phyloP scores from a whole-genome alignment of 2,329 filamentous ascomycete species.

The Amauroascus verrucosus region DNA sequence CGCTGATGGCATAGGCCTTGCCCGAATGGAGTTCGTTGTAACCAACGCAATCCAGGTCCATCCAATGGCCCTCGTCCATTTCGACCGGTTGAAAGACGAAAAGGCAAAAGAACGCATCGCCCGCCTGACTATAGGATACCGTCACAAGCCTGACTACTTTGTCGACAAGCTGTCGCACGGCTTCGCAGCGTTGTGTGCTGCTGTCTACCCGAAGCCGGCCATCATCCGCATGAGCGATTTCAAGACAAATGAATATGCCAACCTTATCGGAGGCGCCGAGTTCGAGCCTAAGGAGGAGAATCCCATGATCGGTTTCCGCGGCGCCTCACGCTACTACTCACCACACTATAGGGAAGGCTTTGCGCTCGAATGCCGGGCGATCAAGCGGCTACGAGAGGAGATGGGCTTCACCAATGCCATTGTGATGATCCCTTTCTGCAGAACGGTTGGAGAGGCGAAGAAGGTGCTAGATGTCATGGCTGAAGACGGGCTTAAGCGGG shows the following conservation, averaged over 20 bases:
- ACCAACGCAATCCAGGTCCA: background rate
- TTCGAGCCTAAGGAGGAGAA: conserved; percentile 35
- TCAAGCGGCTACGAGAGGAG: conserved; percentile 26
- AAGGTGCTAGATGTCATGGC: conserved; percentile 30
- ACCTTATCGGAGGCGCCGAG: conserved; percentile 32
- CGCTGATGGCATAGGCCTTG: conserved; percentile 1
- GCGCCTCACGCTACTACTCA: conserved; percentile 36
- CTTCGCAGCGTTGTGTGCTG: background rate
- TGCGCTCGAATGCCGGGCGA: conserved; percentile 32
- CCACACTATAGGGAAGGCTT: conserved; percentile 33
- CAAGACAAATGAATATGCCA: conserved; percentile 5
- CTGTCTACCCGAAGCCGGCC: background rate
- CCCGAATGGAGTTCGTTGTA: conserved; percentile 2
- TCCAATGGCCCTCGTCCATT: conserved; percentile 3
- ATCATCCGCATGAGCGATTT: conserved; percentile 6
- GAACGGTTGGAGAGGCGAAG: conserved; percentile 29
- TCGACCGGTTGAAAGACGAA: background rate
- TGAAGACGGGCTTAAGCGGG: conserved; percentile 30
- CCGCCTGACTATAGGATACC: background rate
- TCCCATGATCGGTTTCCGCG: conserved; percentile 36
- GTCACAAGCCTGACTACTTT: conserved; percentile 1
- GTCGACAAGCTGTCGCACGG: background rate
- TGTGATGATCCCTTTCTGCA: conserved; percentile 24
- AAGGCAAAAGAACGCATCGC: conserved; percentile 3
- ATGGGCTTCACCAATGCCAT: conserved; percentile 5